A percentile compares a stretch with the other conserved stretches of the same genome.
Evolutionary conservation across 257 asterid species (phyloP).

Genomic region (Capsicum rhomboideum): DNA sequence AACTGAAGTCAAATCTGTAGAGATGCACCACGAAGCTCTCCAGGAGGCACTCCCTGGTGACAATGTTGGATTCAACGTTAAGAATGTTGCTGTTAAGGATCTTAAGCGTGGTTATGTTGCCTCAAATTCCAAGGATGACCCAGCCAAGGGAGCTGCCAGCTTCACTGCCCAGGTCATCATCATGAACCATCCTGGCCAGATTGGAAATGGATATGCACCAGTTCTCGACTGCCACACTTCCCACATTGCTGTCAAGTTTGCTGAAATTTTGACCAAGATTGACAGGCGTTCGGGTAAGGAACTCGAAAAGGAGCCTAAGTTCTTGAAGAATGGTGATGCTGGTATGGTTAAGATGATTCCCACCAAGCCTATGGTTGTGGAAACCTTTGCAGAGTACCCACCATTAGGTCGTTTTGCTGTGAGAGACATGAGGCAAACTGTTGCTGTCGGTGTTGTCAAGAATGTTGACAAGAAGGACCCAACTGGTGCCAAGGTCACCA

Average conservation of each 20-base stretch:
- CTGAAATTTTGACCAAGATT: conserved; percentile 58
- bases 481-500: conserved; percentile 62
- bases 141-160: conserved; percentile 59
- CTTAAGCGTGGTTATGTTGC: conserved; percentile 74
- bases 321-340: conserved; percentile 67
- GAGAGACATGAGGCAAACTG: conserved; percentile 67
- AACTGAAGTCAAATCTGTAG: conserved; percentile 72
- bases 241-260: conserved; percentile 63
- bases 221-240: conserved; percentile 66
- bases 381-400: conserved; percentile 49
- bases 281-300: conserved; percentile 78
- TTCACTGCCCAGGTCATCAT: conserved; percentile 65
- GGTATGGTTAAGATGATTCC: conserved; percentile 70
- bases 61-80: conserved; percentile 71
- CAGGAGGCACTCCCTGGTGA: conserved; percentile 72
- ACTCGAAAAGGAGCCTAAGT: conserved; percentile 61
- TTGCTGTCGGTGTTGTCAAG: conserved; percentile 69
- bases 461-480: conserved; percentile 67
- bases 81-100: conserved; percentile 80
- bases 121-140: conserved; percentile 73
- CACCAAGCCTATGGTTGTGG: conserved; percentile 76
- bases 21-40: conserved; percentile 68
- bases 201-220: conserved; percentile 59
- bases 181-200: conserved; percentile 76
- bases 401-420: conserved; percentile 64